Evolutionary conservation across 768 basidiomycete genomes (phyloP).

Genomic region (Mycena rosella): DNA sequence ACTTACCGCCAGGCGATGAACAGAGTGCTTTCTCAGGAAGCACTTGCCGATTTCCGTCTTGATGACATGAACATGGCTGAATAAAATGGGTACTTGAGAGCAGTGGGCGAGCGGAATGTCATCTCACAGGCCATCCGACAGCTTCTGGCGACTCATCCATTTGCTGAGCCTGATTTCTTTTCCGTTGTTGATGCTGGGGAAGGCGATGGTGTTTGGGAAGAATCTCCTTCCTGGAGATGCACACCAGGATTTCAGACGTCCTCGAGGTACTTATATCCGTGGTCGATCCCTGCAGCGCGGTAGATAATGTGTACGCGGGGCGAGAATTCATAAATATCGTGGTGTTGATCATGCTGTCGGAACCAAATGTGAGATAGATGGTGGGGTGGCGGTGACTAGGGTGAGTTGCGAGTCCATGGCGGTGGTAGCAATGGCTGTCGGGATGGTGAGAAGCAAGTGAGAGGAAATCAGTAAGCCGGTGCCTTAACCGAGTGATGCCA

Average conservation of each 20-base stretch:
- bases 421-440: no score
- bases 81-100: background rate
- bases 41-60: slow-evolving; percentile 30
- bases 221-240: slow-evolving; percentile 18
- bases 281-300: slow-evolving; percentile 15
- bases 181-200: slow-evolving; percentile 7
- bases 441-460: no score
- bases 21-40: slow-evolving; percentile 14
- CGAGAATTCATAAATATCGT: slow-evolving; percentile 7
- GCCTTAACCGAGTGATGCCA: no score
- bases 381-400: slow-evolving; percentile 18
- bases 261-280: slow-evolving; percentile 9
- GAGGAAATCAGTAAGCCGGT: no score
- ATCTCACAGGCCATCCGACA: slow-evolving; percentile 12
- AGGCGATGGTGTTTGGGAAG: slow-evolving; percentile 18
- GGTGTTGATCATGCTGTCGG: slow-evolving; percentile 33
- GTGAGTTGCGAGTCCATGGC: slow-evolving; percentile 33
- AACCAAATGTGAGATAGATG: slow-evolving; percentile 12
- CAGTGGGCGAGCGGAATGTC: background rate
- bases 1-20: slow-evolving; percentile 25
- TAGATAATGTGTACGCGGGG: slow-evolving; percentile 23
- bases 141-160: slow-evolving; percentile 23
- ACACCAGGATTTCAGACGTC: slow-evolving; percentile 4
- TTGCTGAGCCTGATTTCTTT: slow-evolving; percentile 24
- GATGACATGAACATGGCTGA: slow-evolving; percentile 21